A percentile compares a stretch with the other conserved stretches of the same genome.
These are phyloP conservation scores for Stropharia rugosoannulata DNA, from an alignment of 768 basidiomycete genomes.

Conservation along the genomic window DNA sequence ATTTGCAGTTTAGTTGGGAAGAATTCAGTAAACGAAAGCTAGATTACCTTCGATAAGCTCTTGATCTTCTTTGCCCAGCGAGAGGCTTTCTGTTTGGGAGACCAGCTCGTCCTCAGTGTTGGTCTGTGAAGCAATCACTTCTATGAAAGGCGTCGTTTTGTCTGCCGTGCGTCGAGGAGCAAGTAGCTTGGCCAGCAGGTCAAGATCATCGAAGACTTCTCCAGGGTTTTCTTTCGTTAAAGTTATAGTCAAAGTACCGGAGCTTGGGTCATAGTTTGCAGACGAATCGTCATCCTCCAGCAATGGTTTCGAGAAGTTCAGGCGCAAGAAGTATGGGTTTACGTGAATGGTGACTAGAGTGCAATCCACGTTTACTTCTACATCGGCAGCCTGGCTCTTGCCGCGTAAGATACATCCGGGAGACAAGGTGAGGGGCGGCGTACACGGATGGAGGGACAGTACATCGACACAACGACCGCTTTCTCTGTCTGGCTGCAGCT, in stretches of 20 bases:
- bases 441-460: slow-evolving; percentile 75
- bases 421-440: slow-evolving; percentile 20
- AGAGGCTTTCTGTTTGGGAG: slow-evolving; percentile 40
- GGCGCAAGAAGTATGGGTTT: slow-evolving; percentile 82
- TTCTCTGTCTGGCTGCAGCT: slow-evolving; percentile 61
- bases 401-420: slow-evolving; percentile 6
- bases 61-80: slow-evolving; percentile 43
- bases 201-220: slow-evolving; percentile 73
- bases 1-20: slow-evolving; percentile 1
- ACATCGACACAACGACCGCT: slow-evolving; percentile 57
- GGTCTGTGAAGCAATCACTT: slow-evolving; percentile 48
- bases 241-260: slow-evolving; percentile 76
- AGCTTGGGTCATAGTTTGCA: slow-evolving; percentile 72
- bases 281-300: slow-evolving; percentile 69
- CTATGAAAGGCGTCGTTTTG: slow-evolving; percentile 43
- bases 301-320: slow-evolving; percentile 69
- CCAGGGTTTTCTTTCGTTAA: slow-evolving; percentile 68
- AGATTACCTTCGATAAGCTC: slow-evolving; percentile 29
- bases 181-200: slow-evolving; percentile 74
- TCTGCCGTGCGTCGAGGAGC: slow-evolving; percentile 54
- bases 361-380: slow-evolving; percentile 75
- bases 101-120: slow-evolving; percentile 37
- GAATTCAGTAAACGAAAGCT: not conserved
- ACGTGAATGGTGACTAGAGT: slow-evolving; percentile 71
- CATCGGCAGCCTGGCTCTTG: slow-evolving; percentile 71